Conservation (phyloP, 164 flowering plant species). For the Liquidambar formosana region DNA sequence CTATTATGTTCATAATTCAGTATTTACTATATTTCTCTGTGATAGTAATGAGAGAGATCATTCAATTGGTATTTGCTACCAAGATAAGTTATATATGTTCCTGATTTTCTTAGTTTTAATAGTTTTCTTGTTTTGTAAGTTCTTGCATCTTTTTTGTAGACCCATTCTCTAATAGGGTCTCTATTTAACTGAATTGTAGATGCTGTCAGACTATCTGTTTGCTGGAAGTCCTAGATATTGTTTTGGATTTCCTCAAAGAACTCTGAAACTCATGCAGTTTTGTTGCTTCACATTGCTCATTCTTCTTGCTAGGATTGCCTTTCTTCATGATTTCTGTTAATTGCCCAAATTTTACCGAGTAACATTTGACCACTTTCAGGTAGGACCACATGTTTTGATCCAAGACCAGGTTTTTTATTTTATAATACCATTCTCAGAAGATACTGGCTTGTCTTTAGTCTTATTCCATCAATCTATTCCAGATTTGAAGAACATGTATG, state of each 20-base stretch:
- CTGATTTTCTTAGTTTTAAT: not conserved
- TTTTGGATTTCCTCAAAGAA: not conserved
- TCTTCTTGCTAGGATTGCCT: not conserved
- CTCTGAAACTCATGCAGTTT: not conserved
- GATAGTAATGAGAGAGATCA: no score
- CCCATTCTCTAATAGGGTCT: not conserved
- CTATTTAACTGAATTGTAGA: not conserved
- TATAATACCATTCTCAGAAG: not conserved
- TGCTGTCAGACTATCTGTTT: not conserved
- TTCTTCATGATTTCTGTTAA: not conserved
- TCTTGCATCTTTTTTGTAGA: not conserved
- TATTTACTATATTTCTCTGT: no score
- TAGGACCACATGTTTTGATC: not conserved
- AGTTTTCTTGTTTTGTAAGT: not conserved
- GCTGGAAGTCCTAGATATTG: not conserved
- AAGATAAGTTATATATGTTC: no score
- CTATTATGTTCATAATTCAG: no score
- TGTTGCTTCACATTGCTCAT: not conserved
- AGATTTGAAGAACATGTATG: no score
- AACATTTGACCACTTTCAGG: not conserved
- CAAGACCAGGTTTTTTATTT: not conserved
- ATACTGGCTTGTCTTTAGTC: not conserved
- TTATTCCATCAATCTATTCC: no score
- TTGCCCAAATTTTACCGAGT: not conserved
- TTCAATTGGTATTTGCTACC: no score